A percentile compares a stretch with the other conserved stretches of the same genome.
These are phyloP conservation scores for Phlebiopsis gigantea DNA, from an alignment of 768 basidiomycete genomes.

Conservation along the genomic window DNA sequence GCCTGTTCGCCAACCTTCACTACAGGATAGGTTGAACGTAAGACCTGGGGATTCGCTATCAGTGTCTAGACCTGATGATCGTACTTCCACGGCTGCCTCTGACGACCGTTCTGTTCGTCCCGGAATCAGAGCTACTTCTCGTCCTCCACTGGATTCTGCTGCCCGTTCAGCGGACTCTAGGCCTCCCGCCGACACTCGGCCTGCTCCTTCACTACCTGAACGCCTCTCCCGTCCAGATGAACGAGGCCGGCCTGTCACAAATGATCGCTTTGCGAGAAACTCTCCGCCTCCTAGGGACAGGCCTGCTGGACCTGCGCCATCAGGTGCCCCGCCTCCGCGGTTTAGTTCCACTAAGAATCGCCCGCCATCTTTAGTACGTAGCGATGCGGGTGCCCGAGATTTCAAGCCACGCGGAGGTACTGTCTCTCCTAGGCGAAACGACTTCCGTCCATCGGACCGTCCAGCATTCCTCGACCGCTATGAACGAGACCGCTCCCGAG, in stretches of 20 bases:
- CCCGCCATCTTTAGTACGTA: conserved; percentile 21
- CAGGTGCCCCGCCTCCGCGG: conserved; percentile 5
- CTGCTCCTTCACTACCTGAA: conserved; percentile 9
- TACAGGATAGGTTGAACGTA: conserved; percentile 22
- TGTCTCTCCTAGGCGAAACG: conserved; percentile 18
- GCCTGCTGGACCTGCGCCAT: conserved; percentile 1
- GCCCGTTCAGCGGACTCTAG: conserved; percentile 6
- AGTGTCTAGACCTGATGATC: background rate
- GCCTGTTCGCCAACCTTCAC: conserved; percentile 17
- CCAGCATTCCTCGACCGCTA: conserved; percentile 19
- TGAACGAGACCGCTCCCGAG: conserved; percentile 16
- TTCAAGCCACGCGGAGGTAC: conserved; percentile 16
- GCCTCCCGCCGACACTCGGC: conserved; percentile 2
- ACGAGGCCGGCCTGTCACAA: conserved; percentile 18
- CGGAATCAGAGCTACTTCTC: conserved; percentile 14
- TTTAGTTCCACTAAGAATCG: conserved; percentile 13
- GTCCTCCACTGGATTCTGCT: conserved; percentile 7
- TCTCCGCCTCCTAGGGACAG: conserved; percentile 3
- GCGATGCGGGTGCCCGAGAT: conserved; percentile 13
- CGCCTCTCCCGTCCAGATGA: conserved; percentile 19
- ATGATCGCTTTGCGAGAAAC: conserved; percentile 12
- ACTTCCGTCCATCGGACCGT: conserved; percentile 17
- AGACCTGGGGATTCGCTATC: conserved; percentile 2
- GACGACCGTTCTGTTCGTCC: conserved; percentile 1
- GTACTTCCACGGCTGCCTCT: background rate